phyloP scores from a whole-genome alignment of 2,329 filamentous ascomycete genomes.

The Leptosphaerulina australis region DNA sequence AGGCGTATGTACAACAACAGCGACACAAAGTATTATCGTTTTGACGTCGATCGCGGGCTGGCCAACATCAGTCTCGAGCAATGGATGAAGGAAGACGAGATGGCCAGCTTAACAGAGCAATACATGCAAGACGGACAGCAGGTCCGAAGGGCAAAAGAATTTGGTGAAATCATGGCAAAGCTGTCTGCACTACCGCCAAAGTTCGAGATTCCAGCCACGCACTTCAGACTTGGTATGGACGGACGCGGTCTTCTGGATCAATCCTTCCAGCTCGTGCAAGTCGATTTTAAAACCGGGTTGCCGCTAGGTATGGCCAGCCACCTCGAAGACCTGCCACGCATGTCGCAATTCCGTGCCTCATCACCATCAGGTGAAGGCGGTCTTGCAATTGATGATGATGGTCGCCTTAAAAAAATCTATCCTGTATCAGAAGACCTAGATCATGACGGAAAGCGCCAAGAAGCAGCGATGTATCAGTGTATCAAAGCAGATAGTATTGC shows the following conservation, averaged over 20 bases:
- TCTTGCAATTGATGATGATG: conserved; percentile 34
- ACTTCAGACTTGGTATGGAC: conserved; percentile 43
- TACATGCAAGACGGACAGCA: conserved; percentile 49
- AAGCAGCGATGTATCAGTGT: conserved; percentile 47
- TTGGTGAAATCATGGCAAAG: conserved; percentile 47
- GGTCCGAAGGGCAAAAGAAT: conserved; percentile 33
- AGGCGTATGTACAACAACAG: conserved; percentile 49
- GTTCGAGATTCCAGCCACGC: conserved; percentile 43
- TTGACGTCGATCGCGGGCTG: conserved; percentile 50
- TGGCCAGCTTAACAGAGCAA: conserved; percentile 48
- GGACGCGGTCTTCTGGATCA: conserved; percentile 39
- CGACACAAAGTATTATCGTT: conserved; percentile 47
- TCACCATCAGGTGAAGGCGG: conserved; percentile 44
- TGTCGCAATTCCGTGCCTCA: conserved; percentile 30
- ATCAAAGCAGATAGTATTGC: conserved; percentile 41
- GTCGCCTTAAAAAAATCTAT: conserved; percentile 38
- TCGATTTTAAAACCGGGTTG: conserved; percentile 49
- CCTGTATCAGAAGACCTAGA: conserved; percentile 47
- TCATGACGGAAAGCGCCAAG: conserved; percentile 43
- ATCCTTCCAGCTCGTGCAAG: conserved; percentile 40
- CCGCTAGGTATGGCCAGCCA: conserved; percentile 31
- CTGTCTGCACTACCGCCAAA: conserved; percentile 44
- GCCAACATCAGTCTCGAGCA: conserved; percentile 48
- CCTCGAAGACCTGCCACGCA: conserved; percentile 31
- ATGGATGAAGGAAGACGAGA: conserved; percentile 52